phyloP scores from a whole-genome alignment of 1,284 basidiomycete species.

The Mycosarcoma maydis region DNA sequence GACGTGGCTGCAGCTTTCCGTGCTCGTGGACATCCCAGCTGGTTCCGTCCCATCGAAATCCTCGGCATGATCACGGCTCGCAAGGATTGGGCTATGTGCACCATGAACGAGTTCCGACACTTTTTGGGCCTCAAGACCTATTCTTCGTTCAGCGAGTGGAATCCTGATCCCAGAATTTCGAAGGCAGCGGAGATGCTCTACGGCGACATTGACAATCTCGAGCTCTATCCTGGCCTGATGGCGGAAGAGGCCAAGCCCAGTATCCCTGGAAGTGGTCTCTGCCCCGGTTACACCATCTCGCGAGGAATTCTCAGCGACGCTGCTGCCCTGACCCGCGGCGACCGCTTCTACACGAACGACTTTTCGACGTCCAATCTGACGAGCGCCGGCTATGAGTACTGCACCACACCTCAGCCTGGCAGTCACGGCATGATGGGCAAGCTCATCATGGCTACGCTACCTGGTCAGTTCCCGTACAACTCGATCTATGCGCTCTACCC shows the following conservation, averaged over 20 bases:
- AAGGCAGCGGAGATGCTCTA: conserved; percentile 75
- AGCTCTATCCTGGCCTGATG: conserved; percentile 73
- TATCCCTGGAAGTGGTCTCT: conserved; percentile 76
- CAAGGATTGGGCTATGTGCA: conserved; percentile 79
- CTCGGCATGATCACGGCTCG: conserved; percentile 83
- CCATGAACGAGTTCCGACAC: conserved; percentile 83
- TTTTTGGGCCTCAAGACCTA: conserved; percentile 48
- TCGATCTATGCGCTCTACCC: conserved; percentile 69
- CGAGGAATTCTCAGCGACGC: conserved; percentile 87
- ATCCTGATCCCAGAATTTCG: conserved; percentile 77
- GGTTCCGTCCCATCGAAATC: conserved; percentile 80
- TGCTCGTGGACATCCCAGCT: conserved; percentile 78
- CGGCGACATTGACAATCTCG: conserved; percentile 76
- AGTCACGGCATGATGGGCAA: conserved; percentile 42
- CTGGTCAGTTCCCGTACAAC: conserved; percentile 46
- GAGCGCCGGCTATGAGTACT: conserved; percentile 54
- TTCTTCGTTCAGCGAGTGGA: conserved; percentile 78
- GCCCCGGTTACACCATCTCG: conserved; percentile 85
- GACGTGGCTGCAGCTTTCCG: conserved; percentile 80
- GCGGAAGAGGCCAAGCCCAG: conserved; percentile 80
- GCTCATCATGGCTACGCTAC: conserved; percentile 45
- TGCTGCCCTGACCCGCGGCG: conserved; percentile 83
- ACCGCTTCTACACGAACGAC: conserved; percentile 83
- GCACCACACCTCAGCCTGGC: conserved; percentile 36
- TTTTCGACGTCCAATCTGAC: conserved; percentile 82